Evolutionary conservation across 225 moss, liverwort and hornwort species (phyloP).

Genomic region (Bryoerythrophyllum caledonicum): DNA sequence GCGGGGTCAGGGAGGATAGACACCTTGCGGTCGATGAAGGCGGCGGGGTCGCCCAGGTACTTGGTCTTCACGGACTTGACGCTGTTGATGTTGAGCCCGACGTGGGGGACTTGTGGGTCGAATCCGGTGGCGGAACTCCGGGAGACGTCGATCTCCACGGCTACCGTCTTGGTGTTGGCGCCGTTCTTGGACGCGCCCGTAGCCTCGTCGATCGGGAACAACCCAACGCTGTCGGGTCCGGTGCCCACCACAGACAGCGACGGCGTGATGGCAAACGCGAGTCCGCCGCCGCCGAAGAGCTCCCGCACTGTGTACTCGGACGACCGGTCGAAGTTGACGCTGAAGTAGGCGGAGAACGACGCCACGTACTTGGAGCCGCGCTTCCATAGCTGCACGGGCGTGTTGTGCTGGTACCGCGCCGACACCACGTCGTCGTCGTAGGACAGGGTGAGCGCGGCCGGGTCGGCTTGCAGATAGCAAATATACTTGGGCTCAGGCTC

Average conservation of each 20-base stretch:
- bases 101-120: slow-evolving; percentile 35
- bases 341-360: slow-evolving; percentile 52
- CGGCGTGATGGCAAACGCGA: slow-evolving; percentile 48
- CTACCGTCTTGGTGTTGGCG: slow-evolving; percentile 35
- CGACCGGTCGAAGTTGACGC: slow-evolving; percentile 43
- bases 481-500: slow-evolving; percentile 2
- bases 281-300: slow-evolving; percentile 43
- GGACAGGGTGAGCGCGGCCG: slow-evolving; percentile 18
- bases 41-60: slow-evolving; percentile 47
- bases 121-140: slow-evolving; percentile 12
- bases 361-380: slow-evolving; percentile 39
- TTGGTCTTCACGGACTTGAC: slow-evolving; percentile 47
- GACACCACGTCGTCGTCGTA: slow-evolving; percentile 26
- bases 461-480: slow-evolving; percentile 1
- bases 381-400: slow-evolving; percentile 35
- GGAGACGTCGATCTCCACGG: slow-evolving; percentile 59
- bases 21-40: slow-evolving; percentile 42
- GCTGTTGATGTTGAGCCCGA: slow-evolving; percentile 63
- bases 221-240: slow-evolving; percentile 36
- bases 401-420: slow-evolving; percentile 32
- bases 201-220: slow-evolving; percentile 37
- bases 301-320: slow-evolving; percentile 34
- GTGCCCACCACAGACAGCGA: slow-evolving; percentile 18
- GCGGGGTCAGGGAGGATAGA: not conserved
- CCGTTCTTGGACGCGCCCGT: slow-evolving; percentile 32